These are phyloP conservation scores for Cercophora newfieldiana DNA, from an alignment of 495 filamentous ascomycete species.

Conservation along the genomic window DNA sequence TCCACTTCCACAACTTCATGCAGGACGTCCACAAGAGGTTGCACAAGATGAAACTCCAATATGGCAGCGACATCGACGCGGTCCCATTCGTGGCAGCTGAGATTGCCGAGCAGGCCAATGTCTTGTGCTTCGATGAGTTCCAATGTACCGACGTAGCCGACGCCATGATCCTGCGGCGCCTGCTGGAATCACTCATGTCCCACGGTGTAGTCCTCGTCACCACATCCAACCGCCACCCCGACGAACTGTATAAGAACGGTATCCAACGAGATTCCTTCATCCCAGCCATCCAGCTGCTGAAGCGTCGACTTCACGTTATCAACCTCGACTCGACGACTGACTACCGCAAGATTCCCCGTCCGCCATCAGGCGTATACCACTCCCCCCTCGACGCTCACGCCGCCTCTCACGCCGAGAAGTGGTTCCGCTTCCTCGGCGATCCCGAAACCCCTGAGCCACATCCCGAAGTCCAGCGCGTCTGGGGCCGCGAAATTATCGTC, in stretches of 20 bases:
- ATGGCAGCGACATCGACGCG: constrained; percentile 89
- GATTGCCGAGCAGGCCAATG: constrained; percentile 79
- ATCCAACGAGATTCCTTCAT: constrained; percentile 95
- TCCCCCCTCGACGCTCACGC: constrained; percentile 75
- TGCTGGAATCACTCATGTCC: constrained; percentile 86
- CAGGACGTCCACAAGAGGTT: constrained; percentile 93
- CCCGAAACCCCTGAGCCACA: constrained; percentile 74
- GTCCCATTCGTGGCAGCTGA: constrained; percentile 91
- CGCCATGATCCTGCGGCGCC: constrained; percentile 92
- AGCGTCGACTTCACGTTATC: constrained; percentile 77
- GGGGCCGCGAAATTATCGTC: constrained; percentile 87
- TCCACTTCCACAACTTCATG: constrained; percentile 99
- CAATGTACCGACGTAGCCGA: constrained; percentile 98
- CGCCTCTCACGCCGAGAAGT: constrained; percentile 78
- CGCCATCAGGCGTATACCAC: constrained; percentile 91
- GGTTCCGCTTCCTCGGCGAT: constrained; percentile 93
- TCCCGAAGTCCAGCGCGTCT: constrained; percentile 76
- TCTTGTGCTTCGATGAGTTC: constrained; percentile 98
- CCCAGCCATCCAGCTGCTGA: constrained; percentile 90
- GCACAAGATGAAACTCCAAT: constrained; percentile 82
- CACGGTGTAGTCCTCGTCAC: constrained; percentile 96
- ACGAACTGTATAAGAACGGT: constrained; percentile 96
- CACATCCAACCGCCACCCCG: constrained; percentile 94
- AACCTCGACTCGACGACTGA: constrained; percentile 95
- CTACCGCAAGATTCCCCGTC: constrained; percentile 94